Base-by-base conservation (phyloP, 352 stramenopile genomes). In the Globisporangium cystogenes region DNA sequence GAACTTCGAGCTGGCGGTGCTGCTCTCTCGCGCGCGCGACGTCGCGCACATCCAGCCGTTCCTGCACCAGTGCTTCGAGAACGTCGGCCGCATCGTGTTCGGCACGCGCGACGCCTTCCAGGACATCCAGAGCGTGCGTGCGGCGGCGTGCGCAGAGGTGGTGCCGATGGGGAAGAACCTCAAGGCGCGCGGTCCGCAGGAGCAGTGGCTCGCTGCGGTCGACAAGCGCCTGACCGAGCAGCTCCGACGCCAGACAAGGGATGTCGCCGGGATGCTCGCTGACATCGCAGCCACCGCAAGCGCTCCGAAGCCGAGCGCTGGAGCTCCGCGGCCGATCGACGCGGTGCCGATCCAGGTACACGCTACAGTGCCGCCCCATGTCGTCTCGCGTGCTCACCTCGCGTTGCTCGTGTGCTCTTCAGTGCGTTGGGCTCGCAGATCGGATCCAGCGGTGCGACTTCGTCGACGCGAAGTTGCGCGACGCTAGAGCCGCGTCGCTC, bases 121-220 rank as follows among this genome's bases (percentile, higher is more conserved):
- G 59, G 74, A 87, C 63, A 72, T 90, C 12, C 39, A 81, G 4
- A 75, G 56, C 18, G 66, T 74, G 46, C 60, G 54, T 45, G 60
- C 62, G 8, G 70, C 74, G 27, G 70, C 69, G 4, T 51, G 64
- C 20, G 44, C 46, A 0, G 81, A 91, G 50, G 62, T 60, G 1
- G 81, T 91, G 14, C 26, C 53, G 0, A 84, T 91, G 72, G 81
- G 81, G 0, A 89, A 74, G 42, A 89, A 89, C 41, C 44, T 91
- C 2, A 91, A 91, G 55, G 81, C 78, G 10, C 65, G 81, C 24
- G 81, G 81, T 0, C 74, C 77, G 23, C 66, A 76, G 3, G 81
- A 91, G 37, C 72, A 87, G 16, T 91, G 81, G 81, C 63, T 91
- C 1, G 59, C 61, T 33, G 59, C 75, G 4, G 44, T 89, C 18